These are phyloP conservation scores for Atkinsonella hypoxylon DNA, from an alignment of 2,329 filamentous ascomycete genomes.

Conservation along the genomic window DNA sequence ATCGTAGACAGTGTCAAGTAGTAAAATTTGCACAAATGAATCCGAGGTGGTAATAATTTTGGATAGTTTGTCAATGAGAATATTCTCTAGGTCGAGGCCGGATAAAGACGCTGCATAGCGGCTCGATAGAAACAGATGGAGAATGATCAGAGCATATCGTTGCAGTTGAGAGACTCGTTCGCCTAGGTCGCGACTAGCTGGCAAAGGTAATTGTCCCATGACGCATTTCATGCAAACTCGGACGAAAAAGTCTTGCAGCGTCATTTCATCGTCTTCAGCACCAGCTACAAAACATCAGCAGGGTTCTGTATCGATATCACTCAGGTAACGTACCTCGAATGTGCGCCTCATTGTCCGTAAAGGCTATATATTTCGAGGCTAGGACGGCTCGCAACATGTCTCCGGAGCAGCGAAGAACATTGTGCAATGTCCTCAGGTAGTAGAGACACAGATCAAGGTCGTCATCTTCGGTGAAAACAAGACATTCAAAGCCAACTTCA, in stretches of 20 bases:
- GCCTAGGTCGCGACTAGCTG: slow-evolving; percentile 15
- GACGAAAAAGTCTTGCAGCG: slow-evolving; percentile 56
- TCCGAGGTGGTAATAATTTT: slow-evolving; percentile 50
- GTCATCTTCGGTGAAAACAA: slow-evolving; percentile 38
- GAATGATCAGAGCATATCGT: slow-evolving; percentile 54
- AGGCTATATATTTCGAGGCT: slow-evolving; percentile 40
- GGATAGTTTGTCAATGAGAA: slow-evolving; percentile 56
- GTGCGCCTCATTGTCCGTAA: slow-evolving; percentile 17
- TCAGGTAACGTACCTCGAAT: slow-evolving; percentile 35
- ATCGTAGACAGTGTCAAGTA: slow-evolving; percentile 68
- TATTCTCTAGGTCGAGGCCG: slow-evolving; percentile 55
- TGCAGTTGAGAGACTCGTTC: slow-evolving; percentile 53
- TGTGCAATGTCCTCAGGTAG: slow-evolving; percentile 62
- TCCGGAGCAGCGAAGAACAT: slow-evolving; percentile 55
- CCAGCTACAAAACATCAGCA: slow-evolving; percentile 27
- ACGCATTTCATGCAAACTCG: slow-evolving; percentile 55
- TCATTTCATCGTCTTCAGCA: slow-evolving; percentile 40
- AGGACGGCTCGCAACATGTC: slow-evolving; percentile 60
- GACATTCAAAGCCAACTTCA: slow-evolving; percentile 8
- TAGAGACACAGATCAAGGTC: slow-evolving; percentile 70
- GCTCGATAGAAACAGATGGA: slow-evolving; percentile 57
- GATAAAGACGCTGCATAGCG: slow-evolving; percentile 48
- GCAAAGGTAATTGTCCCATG: slow-evolving; percentile 13
- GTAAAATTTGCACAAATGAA: slow-evolving; percentile 59
- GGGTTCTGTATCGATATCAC: neutral